Evolutionary conservation across 805 yeast genomes (phyloP).

Genomic region (Saccharomycopsis selenospora): DNA sequence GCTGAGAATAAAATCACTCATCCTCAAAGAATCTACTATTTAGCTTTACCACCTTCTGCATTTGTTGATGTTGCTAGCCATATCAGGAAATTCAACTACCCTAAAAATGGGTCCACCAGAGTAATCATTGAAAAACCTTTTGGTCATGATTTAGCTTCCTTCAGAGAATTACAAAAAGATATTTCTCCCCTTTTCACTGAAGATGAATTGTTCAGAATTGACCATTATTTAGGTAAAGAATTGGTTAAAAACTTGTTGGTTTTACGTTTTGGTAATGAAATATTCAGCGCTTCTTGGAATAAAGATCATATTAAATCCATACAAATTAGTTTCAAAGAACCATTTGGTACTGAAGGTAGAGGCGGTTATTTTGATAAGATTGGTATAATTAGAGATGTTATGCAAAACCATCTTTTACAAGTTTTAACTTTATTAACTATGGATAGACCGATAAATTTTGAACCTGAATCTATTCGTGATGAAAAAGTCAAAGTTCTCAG

Average conservation of each 20-base stretch:
- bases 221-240: conserved; percentile 96
- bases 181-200: conserved; percentile 85
- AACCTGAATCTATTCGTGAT: conserved; percentile 90
- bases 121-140: conserved; percentile 95
- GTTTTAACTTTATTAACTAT: conserved; percentile 85
- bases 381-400: conserved; percentile 95
- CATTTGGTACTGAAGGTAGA: conserved; percentile 98
- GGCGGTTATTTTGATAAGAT: conserved; percentile 96
- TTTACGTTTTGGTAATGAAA: conserved; percentile 83
- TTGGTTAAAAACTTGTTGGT: conserved; percentile 91
- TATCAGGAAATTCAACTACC: conserved; percentile 62
- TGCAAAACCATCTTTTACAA: conserved; percentile 95
- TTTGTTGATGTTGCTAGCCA: conserved; percentile 73
- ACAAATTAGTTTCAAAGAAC: conserved; percentile 91
- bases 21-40: conserved; percentile 79
- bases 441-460: conserved; percentile 91
- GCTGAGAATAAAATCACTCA: conserved; percentile 33
- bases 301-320: conserved; percentile 67
- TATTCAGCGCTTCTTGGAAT: conserved; percentile 87
- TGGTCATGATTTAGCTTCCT: conserved; percentile 80
- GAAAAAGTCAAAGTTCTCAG: conserved; percentile 91
- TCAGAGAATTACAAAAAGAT: conserved; percentile 66
- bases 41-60: conserved; percentile 92
- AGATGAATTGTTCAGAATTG: conserved; percentile 90
- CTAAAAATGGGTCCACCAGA: conserved; percentile 63